Conservation (phyloP, 139 green algal genomes). For the Tetradesmus obliquus region DNA sequence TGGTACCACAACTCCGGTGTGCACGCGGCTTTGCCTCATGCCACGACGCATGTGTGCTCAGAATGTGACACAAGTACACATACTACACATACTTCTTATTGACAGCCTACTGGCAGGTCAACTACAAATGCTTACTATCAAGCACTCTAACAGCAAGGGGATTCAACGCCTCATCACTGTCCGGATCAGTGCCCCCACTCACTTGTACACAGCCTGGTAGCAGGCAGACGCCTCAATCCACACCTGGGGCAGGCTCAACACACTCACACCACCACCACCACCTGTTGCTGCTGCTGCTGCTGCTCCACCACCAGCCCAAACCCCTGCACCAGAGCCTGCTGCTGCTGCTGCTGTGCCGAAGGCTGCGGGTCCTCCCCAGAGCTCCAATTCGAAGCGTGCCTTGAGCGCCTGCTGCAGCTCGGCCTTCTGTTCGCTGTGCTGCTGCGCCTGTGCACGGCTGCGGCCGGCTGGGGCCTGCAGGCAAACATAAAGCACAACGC, state of each 20-base stretch:
- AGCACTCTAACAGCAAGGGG: no score
- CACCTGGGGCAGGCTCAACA: background rate
- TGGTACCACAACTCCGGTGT: no score
- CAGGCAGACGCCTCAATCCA: constrained; percentile 20
- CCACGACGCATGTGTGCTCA: background rate
- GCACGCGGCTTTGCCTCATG: background rate
- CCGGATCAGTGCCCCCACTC: no score
- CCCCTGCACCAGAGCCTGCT: background rate
- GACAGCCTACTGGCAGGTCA: no score
- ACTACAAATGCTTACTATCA: no score
- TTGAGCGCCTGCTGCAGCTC: background rate
- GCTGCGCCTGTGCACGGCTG: background rate
- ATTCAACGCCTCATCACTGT: no score
- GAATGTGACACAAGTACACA: background rate
- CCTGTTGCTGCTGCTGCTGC: background rate
- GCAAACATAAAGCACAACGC: background rate
- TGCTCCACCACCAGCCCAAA: background rate
- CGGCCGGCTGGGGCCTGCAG: background rate
- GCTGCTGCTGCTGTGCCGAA: background rate
- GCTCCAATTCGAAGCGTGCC: constrained; percentile 4
- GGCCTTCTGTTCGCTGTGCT: background rate
- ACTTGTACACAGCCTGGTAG: constrained; percentile 41
- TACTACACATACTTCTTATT: background rate
- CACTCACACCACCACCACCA: background rate
- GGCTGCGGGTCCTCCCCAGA: background rate